Evolutionary conservation across 83 land plant genomes (phyloP), one percentile per base, ranked within the genome.

Genomic region (Picea abies): DNA sequence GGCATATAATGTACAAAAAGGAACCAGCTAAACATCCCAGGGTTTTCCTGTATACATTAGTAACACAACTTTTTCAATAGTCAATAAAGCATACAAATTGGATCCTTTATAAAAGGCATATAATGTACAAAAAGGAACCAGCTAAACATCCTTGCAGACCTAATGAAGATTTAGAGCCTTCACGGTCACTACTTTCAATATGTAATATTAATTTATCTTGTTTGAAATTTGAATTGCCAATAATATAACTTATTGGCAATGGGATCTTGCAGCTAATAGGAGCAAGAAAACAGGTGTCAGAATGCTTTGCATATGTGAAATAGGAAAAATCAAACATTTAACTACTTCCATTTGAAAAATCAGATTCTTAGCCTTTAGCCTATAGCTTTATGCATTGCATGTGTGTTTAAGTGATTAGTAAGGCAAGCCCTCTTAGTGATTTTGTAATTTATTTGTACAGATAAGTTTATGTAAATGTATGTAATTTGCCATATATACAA

Each of bases 1-100:
- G 44, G n/a, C 37, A 69, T 69, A 69, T 69, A 32, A 69, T 63
- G 65, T 4, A 63, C 65, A 63, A 19, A 63, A 63, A 63, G 65
- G 22, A 16, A n/a, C 19, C 7, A 63, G 19, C 20, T 16, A 63
- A 63, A 19, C 23, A 63, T 63, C 19, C 65, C n/a, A n/a, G n/a
- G n/a, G n/a, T n/a, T n/a, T n/a, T n/a, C n/a, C n/a, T n/a, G n/a
- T n/a, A n/a, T n/a, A 63, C 20, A 16, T 63, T 6, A 69, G 44
- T 32, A 69, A 68, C 29, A 14, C 4, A 68, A 68, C 35, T 14
- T 32, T 8, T 16, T 35, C 35, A 69, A 26, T 66, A 66, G 29
- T 26, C 17, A 66, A 66, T 35, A 20, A 35, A 69, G n/a, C 19
- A 16, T 23, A 69, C 41, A 35, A 15, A 69, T 26, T 69, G 20